A percentile compares a stretch with the other conserved stretches of the same genome.
Conservation (phyloP, 331 rosid genomes). For the Rosa hybrid region DNA sequence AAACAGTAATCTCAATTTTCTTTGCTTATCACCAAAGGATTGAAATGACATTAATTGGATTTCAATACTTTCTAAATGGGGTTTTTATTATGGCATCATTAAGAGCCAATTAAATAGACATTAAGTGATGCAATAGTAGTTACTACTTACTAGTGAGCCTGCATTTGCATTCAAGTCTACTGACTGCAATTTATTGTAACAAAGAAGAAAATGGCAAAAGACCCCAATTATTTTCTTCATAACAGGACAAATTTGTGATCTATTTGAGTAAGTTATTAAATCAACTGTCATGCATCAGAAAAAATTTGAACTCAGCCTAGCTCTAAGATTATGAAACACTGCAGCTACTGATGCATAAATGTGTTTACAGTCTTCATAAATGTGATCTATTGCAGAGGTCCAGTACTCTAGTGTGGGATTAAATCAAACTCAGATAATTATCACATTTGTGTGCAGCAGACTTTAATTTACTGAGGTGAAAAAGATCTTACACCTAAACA, state of each 20-base stretch:
- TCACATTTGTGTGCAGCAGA: slow-evolving; percentile 5
- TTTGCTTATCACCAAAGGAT: neutral
- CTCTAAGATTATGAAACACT: slow-evolving; percentile 31
- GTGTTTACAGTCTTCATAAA: slow-evolving; percentile 12
- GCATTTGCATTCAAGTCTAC: slow-evolving; percentile 18
- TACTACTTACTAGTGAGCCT: neutral
- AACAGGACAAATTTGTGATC: slow-evolving; percentile 33
- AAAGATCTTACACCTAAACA: neutral
- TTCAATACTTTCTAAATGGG: neutral
- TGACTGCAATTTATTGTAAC: slow-evolving; percentile 27
- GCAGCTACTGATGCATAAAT: slow-evolving; percentile 15
- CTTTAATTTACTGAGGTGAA: neutral
- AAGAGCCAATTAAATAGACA: neutral
- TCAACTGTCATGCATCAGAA: slow-evolving; percentile 4
- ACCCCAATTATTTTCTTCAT: slow-evolving; percentile 21
- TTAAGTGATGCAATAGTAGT: neutral
- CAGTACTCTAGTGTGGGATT: slow-evolving; percentile 8
- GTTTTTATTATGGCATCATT: neutral
- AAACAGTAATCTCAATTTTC: neutral
- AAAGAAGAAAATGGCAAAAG: slow-evolving; percentile 30
- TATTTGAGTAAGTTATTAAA: slow-evolving; percentile 25
- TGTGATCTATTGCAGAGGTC: slow-evolving; percentile 28
- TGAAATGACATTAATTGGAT: neutral
- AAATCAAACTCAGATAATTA: neutral
- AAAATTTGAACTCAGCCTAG: neutral